Base-by-base conservation (phyloP, 768 basidiomycete species). In the Suillus paluster region DNA sequence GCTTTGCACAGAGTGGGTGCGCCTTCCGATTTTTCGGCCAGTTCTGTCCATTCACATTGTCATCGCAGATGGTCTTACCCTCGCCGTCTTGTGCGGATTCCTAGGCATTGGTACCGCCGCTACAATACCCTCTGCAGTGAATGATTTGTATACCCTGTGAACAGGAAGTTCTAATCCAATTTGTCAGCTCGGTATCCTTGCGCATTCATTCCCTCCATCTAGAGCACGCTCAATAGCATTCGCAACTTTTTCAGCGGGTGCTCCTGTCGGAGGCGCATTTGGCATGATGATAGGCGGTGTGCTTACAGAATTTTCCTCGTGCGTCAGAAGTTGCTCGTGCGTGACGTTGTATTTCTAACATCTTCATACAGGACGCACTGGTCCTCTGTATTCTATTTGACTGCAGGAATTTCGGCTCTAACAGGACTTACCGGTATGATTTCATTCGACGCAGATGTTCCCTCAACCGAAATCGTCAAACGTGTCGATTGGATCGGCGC, bases 171-270 rank as follows among this genome's bases (percentile, higher is more conserved):
- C n/a, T n/a, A n/a, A n/a, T n/a, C n/a, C n/a, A n/a, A n/a, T n/a
- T n/a, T n/a, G n/a, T n/a, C n/a, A n/a, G n/a, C n/a, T n/a, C 2
- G 94, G 95, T 1, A 95, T 93, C 61, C 81, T 97, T 39, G 94
- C 95, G 0, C n/a, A n/a, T n/a, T n/a, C n/a, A n/a, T n/a, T n/a
- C n/a, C n/a, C n/a, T n/a, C n/a, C n/a, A n/a, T n/a, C n/a, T n/a
- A n/a, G n/a, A n/a, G n/a, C n/a, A n/a, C 84, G 95, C 11, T 86
- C 91, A 2, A 73, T 86, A 1, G 95, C 93, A 0, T 97, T 96
- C 63, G 85, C 95, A 0, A 86, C 89, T 0, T 96, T 95, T 66
- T 82, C 89, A 1, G 92, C 93, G 0, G 95, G 95, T 27, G 92
- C 90, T 1, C 94, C 95, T 0, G 68, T 95, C 9, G 95, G 95